A percentile compares a stretch with the other conserved stretches of the same genome.
These are phyloP conservation scores for Blastobotrys elegans DNA, from an alignment of 1,139 yeast species.

Conservation along the genomic window DNA sequence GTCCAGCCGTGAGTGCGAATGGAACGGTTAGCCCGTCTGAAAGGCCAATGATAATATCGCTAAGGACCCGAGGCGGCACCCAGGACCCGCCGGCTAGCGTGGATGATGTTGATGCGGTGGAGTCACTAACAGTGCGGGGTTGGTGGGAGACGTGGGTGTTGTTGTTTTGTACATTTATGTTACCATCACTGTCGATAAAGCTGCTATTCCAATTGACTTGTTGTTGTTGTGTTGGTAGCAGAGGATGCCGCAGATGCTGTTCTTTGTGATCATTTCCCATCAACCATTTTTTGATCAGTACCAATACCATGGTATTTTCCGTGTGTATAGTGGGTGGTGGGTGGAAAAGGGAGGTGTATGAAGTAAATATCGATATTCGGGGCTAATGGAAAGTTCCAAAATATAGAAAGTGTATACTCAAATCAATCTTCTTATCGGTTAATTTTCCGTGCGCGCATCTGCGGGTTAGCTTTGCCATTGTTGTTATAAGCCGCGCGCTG, in stretches of 20 bases:
- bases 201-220: not conserved
- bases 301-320: not conserved
- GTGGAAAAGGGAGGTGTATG: too few species aligned
- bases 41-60: constrained; percentile 72
- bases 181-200: not conserved
- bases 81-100: constrained; percentile 10
- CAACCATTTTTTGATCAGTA: not conserved
- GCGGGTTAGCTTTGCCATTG: too few species aligned
- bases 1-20: constrained; percentile 79
- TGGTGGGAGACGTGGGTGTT: too few species aligned
- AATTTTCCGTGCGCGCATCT: too few species aligned
- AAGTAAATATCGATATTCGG: too few species aligned
- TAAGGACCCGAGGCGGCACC: constrained; percentile 56
- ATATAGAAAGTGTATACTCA: too few species aligned
- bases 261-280: not conserved
- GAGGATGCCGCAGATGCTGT: not conserved
- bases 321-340: too few species aligned
- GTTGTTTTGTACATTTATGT: not conserved
- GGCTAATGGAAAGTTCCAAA: too few species aligned
- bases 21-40: constrained; percentile 86
- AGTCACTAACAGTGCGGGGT: too few species aligned
- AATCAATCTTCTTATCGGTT: too few species aligned
- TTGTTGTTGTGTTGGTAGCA: not conserved
- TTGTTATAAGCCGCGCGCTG: too few species aligned
- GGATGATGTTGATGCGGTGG: too few species aligned